Evolutionary conservation across 2,329 filamentous ascomycete species (phyloP).

Genomic region (Paraphaeosphaeria sporulosa): DNA sequence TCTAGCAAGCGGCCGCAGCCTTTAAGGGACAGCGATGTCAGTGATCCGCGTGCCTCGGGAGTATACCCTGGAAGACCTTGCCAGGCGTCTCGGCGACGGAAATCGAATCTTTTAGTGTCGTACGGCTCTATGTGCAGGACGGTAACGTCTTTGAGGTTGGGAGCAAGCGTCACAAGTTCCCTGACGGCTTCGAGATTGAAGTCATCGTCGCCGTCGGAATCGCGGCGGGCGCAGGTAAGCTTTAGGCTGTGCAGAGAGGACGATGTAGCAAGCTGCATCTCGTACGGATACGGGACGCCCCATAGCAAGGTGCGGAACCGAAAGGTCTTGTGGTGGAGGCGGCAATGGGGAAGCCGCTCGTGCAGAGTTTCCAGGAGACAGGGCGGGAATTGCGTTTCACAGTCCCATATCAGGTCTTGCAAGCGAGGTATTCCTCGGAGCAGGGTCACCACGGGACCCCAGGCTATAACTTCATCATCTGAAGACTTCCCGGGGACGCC

Average conservation of each 20-base stretch:
- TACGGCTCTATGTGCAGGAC: conserved; percentile 13
- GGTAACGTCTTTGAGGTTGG: conserved; percentile 29
- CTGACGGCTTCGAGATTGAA: conserved; percentile 30
- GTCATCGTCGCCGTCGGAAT: conserved; percentile 27
- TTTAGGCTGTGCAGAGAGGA: conserved; percentile 28
- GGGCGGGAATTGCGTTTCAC: conserved; percentile 29
- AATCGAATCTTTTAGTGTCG: neutral
- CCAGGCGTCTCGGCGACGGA: conserved; percentile 18
- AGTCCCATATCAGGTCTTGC: conserved; percentile 30
- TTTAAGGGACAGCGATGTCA: conserved; percentile 26
- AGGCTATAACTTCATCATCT: conserved; percentile 28
- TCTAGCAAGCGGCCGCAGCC: conserved; percentile 12
- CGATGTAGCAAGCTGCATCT: conserved; percentile 32
- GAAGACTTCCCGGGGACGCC: conserved; percentile 25
- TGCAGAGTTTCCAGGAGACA: conserved; percentile 25
- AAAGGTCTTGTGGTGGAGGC: conserved; percentile 30
- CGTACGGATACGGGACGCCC: conserved; percentile 29
- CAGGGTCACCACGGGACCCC: conserved; percentile 27
- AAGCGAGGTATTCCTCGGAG: conserved; percentile 21
- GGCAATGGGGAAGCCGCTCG: conserved; percentile 24
- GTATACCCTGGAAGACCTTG: conserved; percentile 28
- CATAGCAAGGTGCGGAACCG: conserved; percentile 28
- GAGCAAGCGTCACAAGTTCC: conserved; percentile 30
- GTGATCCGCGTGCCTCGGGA: conserved; percentile 16
- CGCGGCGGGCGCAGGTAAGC: conserved; percentile 17